A percentile compares a stretch with the other conserved stretches of the same genome.
Conservation (phyloP, 306 rosid species). For the Spatholobus suberectus region DNA sequence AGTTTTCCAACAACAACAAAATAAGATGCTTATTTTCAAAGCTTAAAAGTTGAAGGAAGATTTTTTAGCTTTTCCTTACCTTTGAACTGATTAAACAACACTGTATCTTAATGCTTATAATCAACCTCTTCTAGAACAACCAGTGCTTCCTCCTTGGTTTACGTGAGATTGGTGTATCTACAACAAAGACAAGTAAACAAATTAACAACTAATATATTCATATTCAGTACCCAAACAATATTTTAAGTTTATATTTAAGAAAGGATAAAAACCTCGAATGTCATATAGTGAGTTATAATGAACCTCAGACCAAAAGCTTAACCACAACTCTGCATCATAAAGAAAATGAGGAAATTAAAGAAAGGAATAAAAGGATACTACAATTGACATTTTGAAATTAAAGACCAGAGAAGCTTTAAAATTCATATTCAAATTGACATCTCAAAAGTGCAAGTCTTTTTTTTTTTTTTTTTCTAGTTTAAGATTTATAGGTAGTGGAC, state of each 20-base stretch:
- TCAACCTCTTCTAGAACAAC: constrained; percentile 61
- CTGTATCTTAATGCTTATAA: not conserved
- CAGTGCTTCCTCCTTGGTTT: constrained; percentile 76
- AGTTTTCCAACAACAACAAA: not conserved
- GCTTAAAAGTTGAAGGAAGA: not conserved
- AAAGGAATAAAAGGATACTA: not conserved
- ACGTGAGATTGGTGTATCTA: constrained; percentile 61
- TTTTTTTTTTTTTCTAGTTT: not conserved
- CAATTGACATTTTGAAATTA: not conserved
- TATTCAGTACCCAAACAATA: not conserved
- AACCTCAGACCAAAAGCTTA: constrained; percentile 92
- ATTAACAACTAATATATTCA: not conserved
- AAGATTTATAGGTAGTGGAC: not conserved
- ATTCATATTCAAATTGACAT: not conserved
- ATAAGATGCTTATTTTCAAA: not conserved
- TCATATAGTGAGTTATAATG: constrained; percentile 79
- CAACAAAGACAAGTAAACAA: constrained; percentile 35
- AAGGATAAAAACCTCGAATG: constrained; percentile 52
- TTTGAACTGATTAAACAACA: not conserved
- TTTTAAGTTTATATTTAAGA: not conserved
- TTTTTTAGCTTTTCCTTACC: not conserved
- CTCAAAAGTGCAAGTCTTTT: not conserved
- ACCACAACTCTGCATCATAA: constrained; percentile 75
- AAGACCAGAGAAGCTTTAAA: not conserved
- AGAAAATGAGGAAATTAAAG: constrained; percentile 28